Conservation (phyloP, 2,329 filamentous ascomycete genomes). For the Diaporthe batatas region DNA sequence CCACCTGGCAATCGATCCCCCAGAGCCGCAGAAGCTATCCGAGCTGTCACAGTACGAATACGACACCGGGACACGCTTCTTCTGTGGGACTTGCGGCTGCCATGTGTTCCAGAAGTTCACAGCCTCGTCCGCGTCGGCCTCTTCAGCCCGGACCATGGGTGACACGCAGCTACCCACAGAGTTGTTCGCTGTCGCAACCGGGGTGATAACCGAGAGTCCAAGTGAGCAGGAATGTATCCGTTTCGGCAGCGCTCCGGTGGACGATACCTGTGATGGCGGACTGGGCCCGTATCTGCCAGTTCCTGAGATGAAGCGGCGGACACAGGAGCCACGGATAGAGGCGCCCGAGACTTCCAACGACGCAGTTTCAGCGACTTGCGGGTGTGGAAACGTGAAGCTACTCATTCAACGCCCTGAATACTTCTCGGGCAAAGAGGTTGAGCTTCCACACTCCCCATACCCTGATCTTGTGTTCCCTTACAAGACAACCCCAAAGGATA, state of each 20-base stretch:
- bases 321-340: background rate
- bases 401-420: slow-evolving; percentile 67
- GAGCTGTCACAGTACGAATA: slow-evolving; percentile 31
- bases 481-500: slow-evolving; percentile 49
- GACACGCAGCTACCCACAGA: slow-evolving; percentile 44
- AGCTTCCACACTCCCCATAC: slow-evolving; percentile 59
- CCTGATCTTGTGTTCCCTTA: slow-evolving; percentile 67
- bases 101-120: slow-evolving; percentile 53
- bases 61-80: slow-evolving; percentile 48
- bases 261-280: slow-evolving; percentile 55
- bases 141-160: background rate
- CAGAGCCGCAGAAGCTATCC: slow-evolving; percentile 42
- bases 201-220: slow-evolving; percentile 47
- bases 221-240: background rate
- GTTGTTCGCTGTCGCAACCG: slow-evolving; percentile 53
- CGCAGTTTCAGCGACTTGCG: slow-evolving; percentile 50
- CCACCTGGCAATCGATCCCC: slow-evolving; percentile 50
- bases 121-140: slow-evolving; percentile 8
- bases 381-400: slow-evolving; percentile 69
- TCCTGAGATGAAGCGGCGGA: slow-evolving; percentile 27
- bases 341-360: too few relatives aligned
- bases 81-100: slow-evolving; percentile 58
- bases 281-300: slow-evolving; percentile 51
- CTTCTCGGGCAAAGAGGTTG: background rate
- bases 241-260: background rate